Evolutionary conservation across 2,329 filamentous ascomycete genomes (phyloP).

Genomic region (Teratosphaeria gauchensis): DNA sequence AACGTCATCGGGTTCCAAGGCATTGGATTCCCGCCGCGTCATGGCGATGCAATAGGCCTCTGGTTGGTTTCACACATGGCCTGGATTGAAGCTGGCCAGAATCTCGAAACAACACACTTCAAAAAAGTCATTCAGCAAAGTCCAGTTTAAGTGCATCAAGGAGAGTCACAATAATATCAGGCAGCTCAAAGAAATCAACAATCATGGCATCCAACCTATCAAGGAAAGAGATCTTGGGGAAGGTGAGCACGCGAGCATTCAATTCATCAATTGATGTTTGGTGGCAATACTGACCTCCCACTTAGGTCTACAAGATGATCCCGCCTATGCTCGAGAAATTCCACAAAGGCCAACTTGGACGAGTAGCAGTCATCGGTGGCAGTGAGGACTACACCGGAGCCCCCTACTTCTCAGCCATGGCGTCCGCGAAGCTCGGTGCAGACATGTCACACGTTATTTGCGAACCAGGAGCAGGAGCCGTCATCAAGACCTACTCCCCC

Average conservation of each 20-base stretch:
- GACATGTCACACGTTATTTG: slow-evolving; percentile 97
- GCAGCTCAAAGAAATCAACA: not conserved
- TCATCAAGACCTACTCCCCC: slow-evolving; percentile 96
- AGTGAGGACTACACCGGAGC: slow-evolving; percentile 95
- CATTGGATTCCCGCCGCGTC: not conserved
- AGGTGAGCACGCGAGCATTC: slow-evolving; percentile 41
- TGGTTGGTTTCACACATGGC: not conserved
- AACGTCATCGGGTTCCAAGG: not conserved
- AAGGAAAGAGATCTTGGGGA: slow-evolving; percentile 66
- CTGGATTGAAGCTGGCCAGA: not conserved
- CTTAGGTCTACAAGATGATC: slow-evolving; percentile 59
- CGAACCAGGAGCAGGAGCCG: slow-evolving; percentile 69
- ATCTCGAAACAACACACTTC: not conserved
- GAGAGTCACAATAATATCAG: not conserved
- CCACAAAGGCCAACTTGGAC: slow-evolving; percentile 94
- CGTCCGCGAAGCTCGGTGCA: slow-evolving; percentile 79
- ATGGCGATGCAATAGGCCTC: not conserved
- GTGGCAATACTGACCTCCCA: not conserved
- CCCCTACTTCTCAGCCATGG: slow-evolving; percentile 97
- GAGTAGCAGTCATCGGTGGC: slow-evolving; percentile 87
- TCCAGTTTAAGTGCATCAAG: not conserved
- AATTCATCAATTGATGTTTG: not conserved
- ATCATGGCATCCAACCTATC: slow-evolving; percentile 38
- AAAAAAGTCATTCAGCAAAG: not conserved
- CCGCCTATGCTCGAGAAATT: slow-evolving; percentile 93